Conservation (phyloP, 768 basidiomycete genomes). For the Russula foetens region DNA sequence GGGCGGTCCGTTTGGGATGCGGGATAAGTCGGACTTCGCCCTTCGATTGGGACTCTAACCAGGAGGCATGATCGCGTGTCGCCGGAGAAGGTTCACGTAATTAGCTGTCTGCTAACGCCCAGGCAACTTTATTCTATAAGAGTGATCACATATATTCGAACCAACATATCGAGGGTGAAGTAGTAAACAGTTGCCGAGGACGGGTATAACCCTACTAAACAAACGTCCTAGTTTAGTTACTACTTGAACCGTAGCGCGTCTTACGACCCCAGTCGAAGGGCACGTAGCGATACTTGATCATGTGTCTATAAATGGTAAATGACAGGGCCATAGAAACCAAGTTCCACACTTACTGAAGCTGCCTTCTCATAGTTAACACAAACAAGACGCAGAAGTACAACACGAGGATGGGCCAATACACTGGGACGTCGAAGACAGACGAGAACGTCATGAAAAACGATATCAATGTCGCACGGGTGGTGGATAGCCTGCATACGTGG, state of each 20-base stretch:
- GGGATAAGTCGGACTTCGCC: background rate
- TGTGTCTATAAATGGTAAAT: conserved; percentile 54
- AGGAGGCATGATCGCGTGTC: too few species aligned
- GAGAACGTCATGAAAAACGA: conserved; percentile 77
- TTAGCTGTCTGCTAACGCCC: background rate
- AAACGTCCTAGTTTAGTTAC: conserved; percentile 32
- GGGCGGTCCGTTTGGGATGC: background rate
- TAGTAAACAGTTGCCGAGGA: background rate
- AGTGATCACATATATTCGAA: background rate
- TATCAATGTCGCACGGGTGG: conserved; percentile 82
- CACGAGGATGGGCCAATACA: conserved; percentile 98
- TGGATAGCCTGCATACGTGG: conserved; percentile 61
- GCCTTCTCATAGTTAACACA: conserved; percentile 89
- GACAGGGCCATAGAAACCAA: background rate
- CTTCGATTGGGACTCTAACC: background rate
- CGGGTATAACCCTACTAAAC: background rate
- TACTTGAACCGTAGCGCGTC: conserved; percentile 61
- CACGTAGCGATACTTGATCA: conserved; percentile 98
- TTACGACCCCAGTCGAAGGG: conserved; percentile 96
- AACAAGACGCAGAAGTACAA: conserved; percentile 96
- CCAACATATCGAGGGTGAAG: background rate
- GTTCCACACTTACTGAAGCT: conserved; percentile 74
- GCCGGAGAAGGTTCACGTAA: background rate
- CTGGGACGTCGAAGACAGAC: conserved; percentile 87
- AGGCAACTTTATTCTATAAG: background rate